phyloP scores from a whole-genome alignment of 768 basidiomycete species.

The Leccinum barrowsii region DNA sequence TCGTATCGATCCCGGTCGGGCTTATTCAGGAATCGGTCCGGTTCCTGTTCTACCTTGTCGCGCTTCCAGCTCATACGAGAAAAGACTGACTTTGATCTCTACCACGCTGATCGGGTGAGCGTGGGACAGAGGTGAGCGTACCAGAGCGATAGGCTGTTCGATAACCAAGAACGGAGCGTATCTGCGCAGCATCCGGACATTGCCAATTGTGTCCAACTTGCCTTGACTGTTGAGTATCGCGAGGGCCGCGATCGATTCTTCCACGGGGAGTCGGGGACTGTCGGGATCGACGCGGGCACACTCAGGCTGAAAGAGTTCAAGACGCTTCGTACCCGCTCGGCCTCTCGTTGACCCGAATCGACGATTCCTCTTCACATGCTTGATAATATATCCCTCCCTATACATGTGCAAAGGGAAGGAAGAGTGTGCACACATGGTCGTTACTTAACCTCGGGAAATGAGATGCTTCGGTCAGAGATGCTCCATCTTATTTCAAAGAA shows the following conservation, averaged over 20 bases:
- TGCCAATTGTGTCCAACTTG: no score
- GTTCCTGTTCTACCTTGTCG: conserved; percentile 32
- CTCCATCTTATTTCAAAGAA: conserved; percentile 39
- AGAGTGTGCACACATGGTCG: background rate
- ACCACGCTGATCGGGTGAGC: conserved; percentile 55
- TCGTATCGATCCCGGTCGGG: background rate
- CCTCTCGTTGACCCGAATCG: conserved; percentile 36
- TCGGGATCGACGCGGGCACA: conserved; percentile 43
- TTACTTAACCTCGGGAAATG: background rate
- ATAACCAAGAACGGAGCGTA: no score
- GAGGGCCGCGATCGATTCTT: conserved; percentile 44
- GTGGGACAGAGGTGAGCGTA: background rate
- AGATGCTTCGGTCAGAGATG: background rate
- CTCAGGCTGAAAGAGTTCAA: conserved; percentile 65
- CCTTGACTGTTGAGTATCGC: conserved; percentile 29
- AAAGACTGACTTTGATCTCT: conserved; percentile 66
- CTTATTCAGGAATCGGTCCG: background rate
- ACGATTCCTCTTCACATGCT: conserved; percentile 33
- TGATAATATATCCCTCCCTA: conserved; percentile 6
- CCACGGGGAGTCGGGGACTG: conserved; percentile 32
- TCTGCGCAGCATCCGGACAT: no score
- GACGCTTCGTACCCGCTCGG: conserved; percentile 49
- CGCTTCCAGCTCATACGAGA: conserved; percentile 51
- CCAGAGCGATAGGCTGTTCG: no score
- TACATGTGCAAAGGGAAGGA: background rate